Evolutionary conservation across 257 asterid genomes (phyloP).

Genomic region (Capsicum baccatum): DNA sequence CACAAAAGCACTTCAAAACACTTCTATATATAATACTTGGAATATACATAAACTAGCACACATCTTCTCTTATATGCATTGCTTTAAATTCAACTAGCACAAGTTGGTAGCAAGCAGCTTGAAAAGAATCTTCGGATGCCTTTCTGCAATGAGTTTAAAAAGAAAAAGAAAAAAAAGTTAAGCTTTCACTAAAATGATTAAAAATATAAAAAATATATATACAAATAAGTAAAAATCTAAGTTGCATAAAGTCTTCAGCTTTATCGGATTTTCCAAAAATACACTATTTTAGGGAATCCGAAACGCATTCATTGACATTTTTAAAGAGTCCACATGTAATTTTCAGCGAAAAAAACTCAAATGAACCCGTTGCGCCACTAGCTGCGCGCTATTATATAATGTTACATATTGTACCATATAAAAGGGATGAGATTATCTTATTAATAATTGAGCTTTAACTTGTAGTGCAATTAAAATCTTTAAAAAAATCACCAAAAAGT

Average conservation of each 20-base stretch:
- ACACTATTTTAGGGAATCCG: no score
- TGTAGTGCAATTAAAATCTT: background rate
- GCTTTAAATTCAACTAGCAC: slow-evolving; percentile 36
- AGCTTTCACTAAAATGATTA: background rate
- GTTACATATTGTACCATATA: background rate
- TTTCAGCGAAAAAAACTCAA: background rate
- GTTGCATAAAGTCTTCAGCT: no score
- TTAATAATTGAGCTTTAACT: background rate
- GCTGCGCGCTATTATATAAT: background rate
- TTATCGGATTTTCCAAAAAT: no score
- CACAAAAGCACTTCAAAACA: background rate
- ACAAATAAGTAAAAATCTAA: no score
- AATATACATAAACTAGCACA: background rate
- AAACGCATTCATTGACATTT: no score
- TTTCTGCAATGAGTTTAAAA: slow-evolving; percentile 48
- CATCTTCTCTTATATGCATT: background rate
- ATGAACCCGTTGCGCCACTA: background rate
- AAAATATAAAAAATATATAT: background rate
- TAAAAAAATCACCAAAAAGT: background rate
- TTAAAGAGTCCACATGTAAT: background rate
- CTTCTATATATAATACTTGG: background rate
- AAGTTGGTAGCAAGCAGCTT: slow-evolving; percentile 59
- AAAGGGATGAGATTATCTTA: no score
- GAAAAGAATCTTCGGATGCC: slow-evolving; percentile 54
- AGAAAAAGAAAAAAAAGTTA: background rate